phyloP scores from a whole-genome alignment of 257 asterid species.

The Przewalskia tangutica region DNA sequence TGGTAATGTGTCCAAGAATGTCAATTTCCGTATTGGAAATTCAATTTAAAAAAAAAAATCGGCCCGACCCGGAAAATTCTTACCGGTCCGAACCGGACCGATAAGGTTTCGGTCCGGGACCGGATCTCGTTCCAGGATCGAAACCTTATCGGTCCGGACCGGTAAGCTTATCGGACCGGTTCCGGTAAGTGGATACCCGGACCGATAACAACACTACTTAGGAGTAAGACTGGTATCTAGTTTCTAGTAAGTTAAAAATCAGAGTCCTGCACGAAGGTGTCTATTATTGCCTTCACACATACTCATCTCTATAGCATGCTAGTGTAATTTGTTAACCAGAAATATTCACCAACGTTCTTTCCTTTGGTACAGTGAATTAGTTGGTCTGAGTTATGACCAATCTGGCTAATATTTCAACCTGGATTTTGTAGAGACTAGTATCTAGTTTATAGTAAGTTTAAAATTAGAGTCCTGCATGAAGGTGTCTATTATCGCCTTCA shows the following conservation, averaged over 20 bases:
- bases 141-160: too few relatives aligned
- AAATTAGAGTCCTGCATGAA: neutral
- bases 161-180: too few relatives aligned
- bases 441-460: neutral
- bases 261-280: neutral
- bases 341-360: neutral
- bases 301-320: neutral
- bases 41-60: too few relatives aligned
- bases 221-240: neutral
- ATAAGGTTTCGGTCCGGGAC: too few relatives aligned
- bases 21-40: too few relatives aligned
- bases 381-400: neutral
- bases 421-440: neutral
- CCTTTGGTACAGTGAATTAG: neutral
- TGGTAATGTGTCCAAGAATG: too few relatives aligned
- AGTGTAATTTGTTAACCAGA: neutral
- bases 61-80: too few relatives aligned
- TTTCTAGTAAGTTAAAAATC: neutral
- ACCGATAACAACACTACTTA: too few relatives aligned
- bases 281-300: neutral
- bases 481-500: neutral
- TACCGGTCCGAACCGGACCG: too few relatives aligned
- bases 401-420: neutral
- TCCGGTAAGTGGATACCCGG: too few relatives aligned
- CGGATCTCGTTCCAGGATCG: too few relatives aligned